A percentile compares a stretch with the other conserved stretches of the same genome.
phyloP scores from a whole-genome alignment of 1,284 basidiomycete genomes.

The Papiliotrema nemorosa region DNA sequence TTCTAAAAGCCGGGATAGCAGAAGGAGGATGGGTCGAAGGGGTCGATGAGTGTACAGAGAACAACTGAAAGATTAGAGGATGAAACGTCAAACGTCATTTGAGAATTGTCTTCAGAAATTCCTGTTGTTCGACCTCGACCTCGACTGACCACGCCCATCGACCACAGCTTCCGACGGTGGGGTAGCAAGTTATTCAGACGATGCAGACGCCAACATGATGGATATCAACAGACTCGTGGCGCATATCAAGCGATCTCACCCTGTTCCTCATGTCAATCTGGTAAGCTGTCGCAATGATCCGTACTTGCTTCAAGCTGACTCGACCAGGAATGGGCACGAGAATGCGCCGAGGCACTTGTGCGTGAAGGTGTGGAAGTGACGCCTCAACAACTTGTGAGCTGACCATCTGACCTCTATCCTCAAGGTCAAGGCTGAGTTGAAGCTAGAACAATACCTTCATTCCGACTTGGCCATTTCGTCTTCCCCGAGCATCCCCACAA shows the following conservation, averaged over 20 bases:
- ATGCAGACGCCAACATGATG: conserved; percentile 10
- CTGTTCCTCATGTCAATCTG: conserved; percentile 30
- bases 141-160: not conserved
- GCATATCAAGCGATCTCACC: conserved; percentile 5
- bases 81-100: conserved; percentile 4
- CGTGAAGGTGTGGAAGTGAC: conserved; percentile 22
- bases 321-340: conserved; percentile 30
- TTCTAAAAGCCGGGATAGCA: no score
- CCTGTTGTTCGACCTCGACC: not conserved
- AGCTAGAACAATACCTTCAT: conserved; percentile 36
- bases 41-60: no score
- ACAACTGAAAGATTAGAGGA: not conserved
- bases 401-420: not conserved
- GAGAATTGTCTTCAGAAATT: not conserved
- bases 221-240: conserved; percentile 11
- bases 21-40: no score
- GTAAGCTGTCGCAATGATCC: conserved; percentile 10
- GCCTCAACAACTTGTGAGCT: conserved; percentile 19
- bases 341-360: conserved; percentile 23
- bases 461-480: conserved; percentile 30
- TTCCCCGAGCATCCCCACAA: conserved; percentile 9
- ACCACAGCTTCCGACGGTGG: no score
- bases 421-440: not conserved
- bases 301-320: not conserved
- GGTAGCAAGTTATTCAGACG: not conserved